Evolutionary conservation across 2,329 filamentous ascomycete species (phyloP).

Genomic region (Emmonsiellopsis sp.): DNA sequence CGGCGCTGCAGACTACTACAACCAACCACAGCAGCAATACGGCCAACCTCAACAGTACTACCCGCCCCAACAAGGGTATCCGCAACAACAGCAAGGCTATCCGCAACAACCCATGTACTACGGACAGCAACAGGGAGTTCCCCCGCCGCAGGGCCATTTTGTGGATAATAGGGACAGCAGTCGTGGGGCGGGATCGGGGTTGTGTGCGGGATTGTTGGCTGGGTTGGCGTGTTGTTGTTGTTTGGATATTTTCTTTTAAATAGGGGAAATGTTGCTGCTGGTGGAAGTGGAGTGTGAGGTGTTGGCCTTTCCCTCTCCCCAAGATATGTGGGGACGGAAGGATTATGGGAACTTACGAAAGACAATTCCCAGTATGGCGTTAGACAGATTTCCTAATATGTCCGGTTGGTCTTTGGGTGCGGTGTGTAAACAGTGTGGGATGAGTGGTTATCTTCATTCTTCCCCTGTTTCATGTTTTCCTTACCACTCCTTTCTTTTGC

Average conservation of each 20-base stretch:
- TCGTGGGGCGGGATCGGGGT: conserved; percentile 24
- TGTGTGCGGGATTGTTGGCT: conserved; percentile 40
- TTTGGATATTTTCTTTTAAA: conserved; percentile 38
- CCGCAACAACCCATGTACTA: conserved; percentile 27
- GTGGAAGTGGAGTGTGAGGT: too few species aligned
- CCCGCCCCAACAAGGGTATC: conserved; percentile 6
- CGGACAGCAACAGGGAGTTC: conserved; percentile 25
- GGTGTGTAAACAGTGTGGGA: too few species aligned
- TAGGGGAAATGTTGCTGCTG: too few species aligned
- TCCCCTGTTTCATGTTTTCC: too few species aligned
- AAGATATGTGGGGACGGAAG: too few species aligned
- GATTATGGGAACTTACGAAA: too few species aligned
- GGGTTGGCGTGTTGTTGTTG: conserved; percentile 43
- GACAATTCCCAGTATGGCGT: too few species aligned
- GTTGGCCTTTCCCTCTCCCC: too few species aligned
- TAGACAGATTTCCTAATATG: too few species aligned
- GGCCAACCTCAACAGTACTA: not conserved
- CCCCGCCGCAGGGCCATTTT: conserved; percentile 31
- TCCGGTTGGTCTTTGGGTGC: too few species aligned
- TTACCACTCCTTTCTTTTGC: too few species aligned
- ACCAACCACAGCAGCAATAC: conserved; percentile 1
- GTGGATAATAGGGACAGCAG: conserved; percentile 23
- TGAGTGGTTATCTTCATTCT: too few species aligned
- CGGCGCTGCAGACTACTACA: conserved; percentile 2
- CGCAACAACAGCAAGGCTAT: conserved; percentile 21